Percentiles rank a stretch among this genome's conserved stretches.
Conservation (phyloP, 1,284 basidiomycete genomes). For the Tylopilus sp. region DNA sequence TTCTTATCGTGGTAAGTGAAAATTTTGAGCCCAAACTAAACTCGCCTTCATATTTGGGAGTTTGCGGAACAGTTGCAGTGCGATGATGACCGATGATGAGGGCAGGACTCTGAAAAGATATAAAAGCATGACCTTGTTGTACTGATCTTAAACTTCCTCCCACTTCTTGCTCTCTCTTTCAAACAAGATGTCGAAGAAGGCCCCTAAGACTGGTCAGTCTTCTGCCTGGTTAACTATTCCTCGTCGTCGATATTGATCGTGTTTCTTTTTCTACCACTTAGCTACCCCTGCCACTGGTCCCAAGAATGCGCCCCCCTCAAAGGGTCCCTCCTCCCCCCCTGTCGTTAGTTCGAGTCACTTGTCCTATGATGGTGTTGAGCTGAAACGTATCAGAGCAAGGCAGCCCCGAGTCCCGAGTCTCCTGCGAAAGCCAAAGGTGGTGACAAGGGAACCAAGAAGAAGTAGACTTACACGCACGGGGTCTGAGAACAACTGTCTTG, state of each 20-base stretch:
- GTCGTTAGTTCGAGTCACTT: slow-evolving; percentile 20
- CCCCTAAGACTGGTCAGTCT: slow-evolving; percentile 36
- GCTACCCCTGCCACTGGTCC: slow-evolving; percentile 21
- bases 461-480: slow-evolving; percentile 28
- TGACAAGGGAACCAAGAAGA: slow-evolving; percentile 43
- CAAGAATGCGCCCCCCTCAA: slow-evolving; percentile 36
- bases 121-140: slow-evolving; percentile 30
- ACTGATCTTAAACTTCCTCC: slow-evolving; percentile 2
- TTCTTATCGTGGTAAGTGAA: slow-evolving; percentile 18
- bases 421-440: slow-evolving; percentile 37
- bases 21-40: slow-evolving; percentile 2
- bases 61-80: slow-evolving; percentile 21
- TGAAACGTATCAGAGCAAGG: slow-evolving; percentile 34
- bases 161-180: slow-evolving; percentile 11
- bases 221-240: background rate
- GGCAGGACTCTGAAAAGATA: slow-evolving; percentile 38
- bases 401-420: slow-evolving; percentile 35
- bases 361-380: slow-evolving; percentile 1
- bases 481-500: background rate
- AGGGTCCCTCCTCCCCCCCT: slow-evolving; percentile 33
- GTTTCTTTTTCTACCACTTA: slow-evolving; percentile 5
- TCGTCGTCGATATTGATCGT: slow-evolving; percentile 15
- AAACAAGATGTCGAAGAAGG: slow-evolving; percentile 39
- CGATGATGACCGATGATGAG: slow-evolving; percentile 35
- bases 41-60: slow-evolving; percentile 17